A percentile compares a stretch with the other conserved stretches of the same genome.
These are phyloP conservation scores for Metschnikowia gruessii DNA, from an alignment of 805 yeast species.

Conservation along the genomic window DNA sequence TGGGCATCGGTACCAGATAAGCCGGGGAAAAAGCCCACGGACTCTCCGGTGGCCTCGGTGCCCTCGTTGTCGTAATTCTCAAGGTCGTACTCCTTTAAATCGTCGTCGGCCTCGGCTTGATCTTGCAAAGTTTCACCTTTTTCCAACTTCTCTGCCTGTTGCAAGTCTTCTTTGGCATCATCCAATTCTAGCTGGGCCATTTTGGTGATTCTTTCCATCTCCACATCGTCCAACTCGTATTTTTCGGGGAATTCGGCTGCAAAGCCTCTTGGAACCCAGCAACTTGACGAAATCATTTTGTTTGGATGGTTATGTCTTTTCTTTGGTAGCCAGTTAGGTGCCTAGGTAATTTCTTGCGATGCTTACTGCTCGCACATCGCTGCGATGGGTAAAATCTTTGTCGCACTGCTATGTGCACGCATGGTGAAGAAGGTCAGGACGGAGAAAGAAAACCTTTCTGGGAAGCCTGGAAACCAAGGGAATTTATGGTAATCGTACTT, in stretches of 20 bases:
- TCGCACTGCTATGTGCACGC: conserved; percentile 7
- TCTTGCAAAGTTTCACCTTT: conserved; percentile 36
- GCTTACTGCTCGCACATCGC: conserved; percentile 4
- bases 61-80: conserved; percentile 72
- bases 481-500: no score
- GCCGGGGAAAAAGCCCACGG: conserved; percentile 70
- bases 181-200: conserved; percentile 80
- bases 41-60: conserved; percentile 52
- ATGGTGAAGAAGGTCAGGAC: not conserved
- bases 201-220: conserved; percentile 83
- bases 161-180: conserved; percentile 68
- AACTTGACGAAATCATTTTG: conserved; percentile 81
- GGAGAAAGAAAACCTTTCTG: no score
- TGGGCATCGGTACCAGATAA: conserved; percentile 56
- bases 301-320: not conserved
- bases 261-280: conserved; percentile 96
- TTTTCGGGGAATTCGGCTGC: conserved; percentile 91
- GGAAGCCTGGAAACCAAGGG: no score
- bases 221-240: conserved; percentile 86
- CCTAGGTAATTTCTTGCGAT: conserved; percentile 3
- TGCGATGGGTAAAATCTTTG: conserved; percentile 10
- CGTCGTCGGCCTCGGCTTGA: conserved; percentile 71
- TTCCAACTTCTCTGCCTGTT: conserved; percentile 38
- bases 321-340: no score
- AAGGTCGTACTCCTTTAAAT: conserved; percentile 80